A percentile compares a stretch with the other conserved stretches of the same genome.
These are phyloP conservation scores for Aspergillus niger DNA, from an alignment of 2,329 filamentous ascomycete genomes.

Conservation along the genomic window DNA sequence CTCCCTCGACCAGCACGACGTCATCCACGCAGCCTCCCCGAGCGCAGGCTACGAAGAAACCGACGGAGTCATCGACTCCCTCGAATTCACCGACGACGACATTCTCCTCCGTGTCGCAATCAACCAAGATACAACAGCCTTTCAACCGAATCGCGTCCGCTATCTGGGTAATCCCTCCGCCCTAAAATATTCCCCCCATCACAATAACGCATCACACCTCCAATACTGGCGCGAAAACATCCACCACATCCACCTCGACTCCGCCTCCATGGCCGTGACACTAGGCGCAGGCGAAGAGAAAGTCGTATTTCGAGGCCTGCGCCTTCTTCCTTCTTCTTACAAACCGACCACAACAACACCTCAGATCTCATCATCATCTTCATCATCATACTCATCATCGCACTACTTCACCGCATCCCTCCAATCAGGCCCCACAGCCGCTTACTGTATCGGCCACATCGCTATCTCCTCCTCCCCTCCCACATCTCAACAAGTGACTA, in stretches of 20 bases:
- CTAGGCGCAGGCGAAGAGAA: constrained; percentile 13
- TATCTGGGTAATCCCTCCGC: constrained; percentile 21
- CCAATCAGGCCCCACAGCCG: constrained; percentile 11
- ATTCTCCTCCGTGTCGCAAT: constrained; percentile 24
- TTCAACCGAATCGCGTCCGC: constrained; percentile 21
- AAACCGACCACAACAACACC: background rate
- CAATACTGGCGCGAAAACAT: constrained; percentile 24
- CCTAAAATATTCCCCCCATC: background rate
- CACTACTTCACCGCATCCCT: constrained; percentile 22
- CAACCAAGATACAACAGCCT: constrained; percentile 20
- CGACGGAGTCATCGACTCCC: constrained; percentile 21
- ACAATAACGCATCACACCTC: background rate
- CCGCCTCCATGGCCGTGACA: constrained; percentile 18
- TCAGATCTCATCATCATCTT: background rate
- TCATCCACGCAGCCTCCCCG: constrained; percentile 1
- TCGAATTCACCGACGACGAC: constrained; percentile 25
- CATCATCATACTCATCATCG: background rate
- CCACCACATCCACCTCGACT: constrained; percentile 24
- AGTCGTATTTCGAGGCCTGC: constrained; percentile 19
- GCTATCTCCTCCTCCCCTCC: background rate
- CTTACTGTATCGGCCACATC: constrained; percentile 24
- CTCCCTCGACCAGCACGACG: constrained; percentile 15
- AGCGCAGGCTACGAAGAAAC: constrained; percentile 19
- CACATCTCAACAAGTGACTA: background rate
- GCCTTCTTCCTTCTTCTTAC: constrained; percentile 16